phyloP scores from a whole-genome alignment of 208 protist genomes.

The Perkinsela sp. region DNA sequence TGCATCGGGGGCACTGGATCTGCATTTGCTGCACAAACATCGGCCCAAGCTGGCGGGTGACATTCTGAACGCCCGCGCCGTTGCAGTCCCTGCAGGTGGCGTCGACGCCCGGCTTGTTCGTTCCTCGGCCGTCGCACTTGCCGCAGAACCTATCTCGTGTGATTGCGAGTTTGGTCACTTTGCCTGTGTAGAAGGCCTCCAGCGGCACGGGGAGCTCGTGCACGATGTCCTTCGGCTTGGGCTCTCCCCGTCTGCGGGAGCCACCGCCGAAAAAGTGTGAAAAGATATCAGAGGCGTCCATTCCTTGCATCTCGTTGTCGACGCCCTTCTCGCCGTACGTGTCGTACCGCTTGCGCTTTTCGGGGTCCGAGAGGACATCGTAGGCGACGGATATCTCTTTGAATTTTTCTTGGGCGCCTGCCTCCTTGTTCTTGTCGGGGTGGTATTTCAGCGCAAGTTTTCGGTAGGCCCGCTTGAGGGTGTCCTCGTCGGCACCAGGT shows the following conservation, averaged over 20 bases:
- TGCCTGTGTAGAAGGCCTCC: conserved; percentile 90
- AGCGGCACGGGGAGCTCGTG: conserved; percentile 70
- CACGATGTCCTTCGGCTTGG: conserved; percentile 80
- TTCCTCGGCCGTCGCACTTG: conserved; percentile 46
- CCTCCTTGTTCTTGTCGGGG: conserved; percentile 67
- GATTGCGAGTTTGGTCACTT: conserved; percentile 78
- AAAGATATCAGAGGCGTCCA: conserved; percentile 64
- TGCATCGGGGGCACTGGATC: conserved; percentile 63
- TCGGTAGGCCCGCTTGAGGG: conserved; percentile 71
- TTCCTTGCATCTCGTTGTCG: conserved; percentile 48
- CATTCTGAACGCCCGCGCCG: conserved; percentile 67
- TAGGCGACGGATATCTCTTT: conserved; percentile 85
- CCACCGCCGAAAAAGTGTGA: conserved; percentile 61
- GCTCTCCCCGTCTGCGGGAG: conserved; percentile 31
- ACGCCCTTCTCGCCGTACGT: conserved; percentile 84
- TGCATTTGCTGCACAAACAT: conserved; percentile 89
- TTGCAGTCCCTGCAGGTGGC: conserved; percentile 65
- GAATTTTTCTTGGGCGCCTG: conserved; percentile 57
- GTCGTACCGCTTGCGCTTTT: conserved; percentile 90
- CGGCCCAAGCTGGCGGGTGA: conserved; percentile 71
- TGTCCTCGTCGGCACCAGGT: conserved; percentile 33
- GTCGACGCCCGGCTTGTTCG: conserved; percentile 23
- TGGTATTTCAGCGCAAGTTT: conserved; percentile 76
- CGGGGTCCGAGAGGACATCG: conserved; percentile 75
- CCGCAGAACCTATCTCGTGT: conserved; percentile 57